Percentiles rank a stretch among this genome's conserved stretches.
Evolutionary conservation across 192 early-diverging fungal species (phyloP).

Genomic region (Umbelopsis isabellina): DNA sequence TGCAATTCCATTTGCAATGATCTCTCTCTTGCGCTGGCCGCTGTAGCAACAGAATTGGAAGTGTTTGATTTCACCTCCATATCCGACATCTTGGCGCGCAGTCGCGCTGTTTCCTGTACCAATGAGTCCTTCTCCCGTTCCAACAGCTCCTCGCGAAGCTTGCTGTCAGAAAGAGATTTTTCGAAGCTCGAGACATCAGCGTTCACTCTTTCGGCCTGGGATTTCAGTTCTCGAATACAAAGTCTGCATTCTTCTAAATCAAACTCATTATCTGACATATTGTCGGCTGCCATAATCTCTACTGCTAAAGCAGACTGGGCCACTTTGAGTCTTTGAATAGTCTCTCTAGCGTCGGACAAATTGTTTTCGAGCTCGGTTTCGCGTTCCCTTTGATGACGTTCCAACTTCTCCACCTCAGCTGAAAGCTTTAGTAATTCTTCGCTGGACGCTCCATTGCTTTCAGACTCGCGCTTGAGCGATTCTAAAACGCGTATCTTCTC

Average conservation of each 20-base stretch:
- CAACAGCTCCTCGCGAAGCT: not conserved
- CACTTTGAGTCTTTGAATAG: not conserved
- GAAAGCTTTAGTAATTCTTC: slow-evolving; percentile 8
- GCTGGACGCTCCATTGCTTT: slow-evolving; percentile 3
- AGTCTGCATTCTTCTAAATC: slow-evolving; percentile 16
- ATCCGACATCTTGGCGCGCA: slow-evolving; percentile 28
- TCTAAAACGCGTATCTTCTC: not conserved
- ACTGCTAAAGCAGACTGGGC: slow-evolving; percentile 2
- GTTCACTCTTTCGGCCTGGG: not conserved
- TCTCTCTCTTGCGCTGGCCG: slow-evolving; percentile 26
- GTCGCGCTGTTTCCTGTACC: not conserved
- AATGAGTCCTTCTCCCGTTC: slow-evolving; percentile 7
- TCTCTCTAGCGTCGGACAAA: not conserved
- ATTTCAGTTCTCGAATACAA: slow-evolving; percentile 27
- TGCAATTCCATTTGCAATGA: slow-evolving; percentile 37
- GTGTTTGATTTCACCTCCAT: slow-evolving; percentile 39
- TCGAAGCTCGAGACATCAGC: slow-evolving; percentile 12
- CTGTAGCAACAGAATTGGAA: slow-evolving; percentile 20
- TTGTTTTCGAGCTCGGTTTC: slow-evolving; percentile 13
- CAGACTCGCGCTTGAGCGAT: not conserved
- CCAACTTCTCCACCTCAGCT: slow-evolving; percentile 12
- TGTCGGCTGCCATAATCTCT: not conserved
- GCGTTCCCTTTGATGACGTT: slow-evolving; percentile 12
- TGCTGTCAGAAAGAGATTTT: not conserved
- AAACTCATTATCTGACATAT: not conserved